phyloP scores from a whole-genome alignment of 1,284 basidiomycete species.

The Ceratobasidium papillatum region DNA sequence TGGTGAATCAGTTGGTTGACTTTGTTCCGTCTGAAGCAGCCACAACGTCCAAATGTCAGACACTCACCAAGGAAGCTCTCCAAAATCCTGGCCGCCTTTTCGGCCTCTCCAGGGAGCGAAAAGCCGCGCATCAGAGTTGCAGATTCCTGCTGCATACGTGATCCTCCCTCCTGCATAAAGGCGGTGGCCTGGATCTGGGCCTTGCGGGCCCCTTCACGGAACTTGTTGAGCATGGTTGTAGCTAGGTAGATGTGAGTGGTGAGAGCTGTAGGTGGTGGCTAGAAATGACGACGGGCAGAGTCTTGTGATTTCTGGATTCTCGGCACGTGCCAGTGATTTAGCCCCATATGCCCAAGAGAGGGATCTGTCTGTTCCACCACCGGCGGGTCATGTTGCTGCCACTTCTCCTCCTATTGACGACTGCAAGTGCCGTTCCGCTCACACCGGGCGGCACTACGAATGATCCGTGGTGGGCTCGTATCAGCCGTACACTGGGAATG shows the following conservation, averaged over 20 bases:
- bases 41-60: background rate
- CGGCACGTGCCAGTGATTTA: slow-evolving; percentile 23
- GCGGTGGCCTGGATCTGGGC: slow-evolving; percentile 81
- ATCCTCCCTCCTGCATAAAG: slow-evolving; percentile 71
- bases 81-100: slow-evolving; percentile 92
- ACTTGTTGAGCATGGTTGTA: slow-evolving; percentile 76
- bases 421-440: slow-evolving; percentile 1
- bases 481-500: slow-evolving; percentile 17
- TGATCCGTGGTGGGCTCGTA: slow-evolving; percentile 21
- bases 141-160: slow-evolving; percentile 73
- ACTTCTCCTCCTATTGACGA: slow-evolving; percentile 5
- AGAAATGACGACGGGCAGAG: slow-evolving; percentile 19
- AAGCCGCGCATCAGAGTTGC: slow-evolving; percentile 84
- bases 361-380: slow-evolving; percentile 24
- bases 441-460: background rate
- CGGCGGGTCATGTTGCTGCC: slow-evolving; percentile 21
- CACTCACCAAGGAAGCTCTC: slow-evolving; percentile 84
- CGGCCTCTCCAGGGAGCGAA: slow-evolving; percentile 84
- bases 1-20: slow-evolving; percentile 31
- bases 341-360: slow-evolving; percentile 19
- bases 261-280: slow-evolving; percentile 37
- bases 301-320: background rate
- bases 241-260: background rate
- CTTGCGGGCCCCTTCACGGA: slow-evolving; percentile 80
- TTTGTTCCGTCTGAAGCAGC: background rate